phyloP scores from a whole-genome alignment of 495 filamentous ascomycete genomes.

The Cryomyces antarcticus region DNA sequence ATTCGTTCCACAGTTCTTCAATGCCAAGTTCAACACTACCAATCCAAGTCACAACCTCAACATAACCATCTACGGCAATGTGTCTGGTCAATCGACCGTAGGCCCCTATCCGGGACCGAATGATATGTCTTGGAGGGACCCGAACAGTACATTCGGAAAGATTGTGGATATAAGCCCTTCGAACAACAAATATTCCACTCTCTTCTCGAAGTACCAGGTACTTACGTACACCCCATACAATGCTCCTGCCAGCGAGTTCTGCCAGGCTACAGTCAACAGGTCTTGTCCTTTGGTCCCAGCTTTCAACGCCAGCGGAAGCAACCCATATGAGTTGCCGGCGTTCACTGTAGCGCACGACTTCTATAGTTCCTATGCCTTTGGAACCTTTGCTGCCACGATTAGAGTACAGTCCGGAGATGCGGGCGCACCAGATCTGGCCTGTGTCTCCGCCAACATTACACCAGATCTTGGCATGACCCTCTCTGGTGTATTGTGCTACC shows the following conservation, averaged over 20 bases:
- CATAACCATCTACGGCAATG: constrained; percentile 78
- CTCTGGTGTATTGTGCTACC: constrained; percentile 47
- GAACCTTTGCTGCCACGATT: constrained; percentile 53
- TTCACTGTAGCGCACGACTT: constrained; percentile 65
- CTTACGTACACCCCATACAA: constrained; percentile 50
- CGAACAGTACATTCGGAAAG: constrained; percentile 48
- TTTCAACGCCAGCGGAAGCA: constrained; percentile 36
- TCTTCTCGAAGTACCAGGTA: constrained; percentile 46
- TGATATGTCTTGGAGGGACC: constrained; percentile 30
- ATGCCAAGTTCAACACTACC: constrained; percentile 47
- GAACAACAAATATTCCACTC: constrained; percentile 45
- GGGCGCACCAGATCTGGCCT: constrained; percentile 42
- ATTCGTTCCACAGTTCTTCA: constrained; percentile 53
- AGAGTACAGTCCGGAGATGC: constrained; percentile 53
- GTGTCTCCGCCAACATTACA: constrained; percentile 60
- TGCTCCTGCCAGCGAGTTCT: constrained; percentile 34
- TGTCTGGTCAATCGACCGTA: constrained; percentile 40
- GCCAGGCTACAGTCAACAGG: constrained; percentile 35
- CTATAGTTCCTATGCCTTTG: constrained; percentile 62
- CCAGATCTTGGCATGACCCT: constrained; percentile 51
- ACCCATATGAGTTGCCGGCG: constrained; percentile 35
- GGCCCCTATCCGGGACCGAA: constrained; percentile 27
- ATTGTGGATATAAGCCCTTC: constrained; percentile 36
- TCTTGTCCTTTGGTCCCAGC: constrained; percentile 56
- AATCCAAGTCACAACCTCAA: constrained; percentile 44